These are phyloP conservation scores for Ilex aquifolium DNA, from an alignment of 257 asterid genomes.

Conservation along the genomic window DNA sequence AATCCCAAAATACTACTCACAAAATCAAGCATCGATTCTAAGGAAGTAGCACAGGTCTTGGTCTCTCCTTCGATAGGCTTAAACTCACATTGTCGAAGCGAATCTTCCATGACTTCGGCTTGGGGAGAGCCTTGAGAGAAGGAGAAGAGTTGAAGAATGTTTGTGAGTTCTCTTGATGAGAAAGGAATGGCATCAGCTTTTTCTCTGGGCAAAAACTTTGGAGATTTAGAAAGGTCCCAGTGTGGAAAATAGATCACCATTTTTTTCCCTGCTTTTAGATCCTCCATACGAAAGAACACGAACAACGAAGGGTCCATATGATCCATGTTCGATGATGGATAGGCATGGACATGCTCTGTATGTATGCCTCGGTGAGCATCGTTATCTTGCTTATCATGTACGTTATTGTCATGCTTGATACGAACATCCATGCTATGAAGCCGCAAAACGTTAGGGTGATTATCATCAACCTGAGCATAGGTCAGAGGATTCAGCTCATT, in stretches of 20 bases:
- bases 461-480: neutral
- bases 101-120: conserved; percentile 58
- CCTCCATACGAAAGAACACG: conserved; percentile 58
- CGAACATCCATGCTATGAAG: neutral
- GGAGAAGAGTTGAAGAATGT: conserved; percentile 41
- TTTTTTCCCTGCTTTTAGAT: conserved; percentile 42
- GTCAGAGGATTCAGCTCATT: neutral
- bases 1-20: conserved; percentile 33
- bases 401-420: conserved; percentile 3
- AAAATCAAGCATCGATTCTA: conserved; percentile 58
- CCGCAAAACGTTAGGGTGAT: neutral
- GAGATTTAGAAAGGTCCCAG: conserved; percentile 30
- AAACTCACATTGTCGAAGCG: conserved; percentile 55
- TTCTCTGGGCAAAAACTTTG: conserved; percentile 34
- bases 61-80: conserved; percentile 56
- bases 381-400: neutral
- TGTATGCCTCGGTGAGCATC: neutral
- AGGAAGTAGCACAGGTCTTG: conserved; percentile 65
- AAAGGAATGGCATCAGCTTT: conserved; percentile 67
- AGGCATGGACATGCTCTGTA: conserved; percentile 29
- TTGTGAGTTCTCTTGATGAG: conserved; percentile 33
- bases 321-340: conserved; percentile 42
- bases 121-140: conserved; percentile 57
- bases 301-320: conserved; percentile 49
- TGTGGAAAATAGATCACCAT: conserved; percentile 53